Evolutionary conservation across 371 early-diverging fungal genomes (phyloP), one percentile per base, ranked within the genome.

Genomic region (Mortierella sp.): DNA sequence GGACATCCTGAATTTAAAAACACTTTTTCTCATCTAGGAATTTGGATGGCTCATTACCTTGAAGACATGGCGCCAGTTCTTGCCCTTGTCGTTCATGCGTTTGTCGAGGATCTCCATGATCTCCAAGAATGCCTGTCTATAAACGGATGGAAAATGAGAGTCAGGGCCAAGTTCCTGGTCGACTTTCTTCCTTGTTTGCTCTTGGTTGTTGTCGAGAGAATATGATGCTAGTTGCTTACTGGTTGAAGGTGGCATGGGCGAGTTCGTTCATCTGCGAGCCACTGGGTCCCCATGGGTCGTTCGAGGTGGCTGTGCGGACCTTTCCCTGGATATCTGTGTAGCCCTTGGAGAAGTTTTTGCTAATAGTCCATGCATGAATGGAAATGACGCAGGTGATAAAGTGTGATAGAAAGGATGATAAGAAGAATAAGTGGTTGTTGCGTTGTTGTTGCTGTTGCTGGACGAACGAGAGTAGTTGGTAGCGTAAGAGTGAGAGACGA

Each of bases 61-160:
- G 88, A 94, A 98, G n/a, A 99, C 98, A 86, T 99, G 99, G 55
- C 98, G 90, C 99, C 99, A 99, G 89, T 97, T 94, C 88, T 96
- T 97, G 22, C 99, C 99, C 74, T 94, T 93, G 87, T 99, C 99
- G 79, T 99, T 98, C 80, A 99, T 85, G 29, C 99, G 91, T 90
- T 97, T 98, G 86, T 98, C 98, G 45, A 99, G 84, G 87, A 99
- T 97, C 79, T 97, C 97, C 98, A 99, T 98, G 69, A 99, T 94
- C 78, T 97, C 98, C 74, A 95, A 77, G 90, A 97, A 97, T 53
- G 94, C 93, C 70, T 94, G 93, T 64, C 98, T 98, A 40, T 8
- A 55, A n/a, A 47, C 19, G 22, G 16, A 39, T 29, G 64, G 22
- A 31, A 29, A 66, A 37, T n/a, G 34, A 53, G 63, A n/a, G 48